Conservation (phyloP, 805 yeast genomes). For the Ogataea trehaloabstinens region DNA sequence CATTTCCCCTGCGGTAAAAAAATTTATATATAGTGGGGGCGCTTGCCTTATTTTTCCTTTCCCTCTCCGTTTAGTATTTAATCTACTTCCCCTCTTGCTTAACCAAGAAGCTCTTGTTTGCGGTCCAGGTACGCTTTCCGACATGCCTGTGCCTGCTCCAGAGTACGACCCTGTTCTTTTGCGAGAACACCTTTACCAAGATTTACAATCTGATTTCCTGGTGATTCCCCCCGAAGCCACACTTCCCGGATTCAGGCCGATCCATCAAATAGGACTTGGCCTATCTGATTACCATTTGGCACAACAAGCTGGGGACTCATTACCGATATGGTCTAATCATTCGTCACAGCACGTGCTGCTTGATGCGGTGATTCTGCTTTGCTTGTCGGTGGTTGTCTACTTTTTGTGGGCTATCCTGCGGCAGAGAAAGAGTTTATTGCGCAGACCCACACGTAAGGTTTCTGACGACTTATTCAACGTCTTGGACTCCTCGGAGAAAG, state of each 20-base stretch:
- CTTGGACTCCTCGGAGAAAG: background rate
- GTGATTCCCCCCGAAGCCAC: slow-evolving; percentile 28
- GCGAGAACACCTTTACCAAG: slow-evolving; percentile 34
- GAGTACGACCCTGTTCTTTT: slow-evolving; percentile 31
- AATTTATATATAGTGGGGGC: too few relatives aligned
- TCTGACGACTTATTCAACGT: background rate
- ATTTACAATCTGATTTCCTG: slow-evolving; percentile 21
- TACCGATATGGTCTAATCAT: background rate
- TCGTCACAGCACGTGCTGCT: background rate
- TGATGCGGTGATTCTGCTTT: slow-evolving; percentile 3
- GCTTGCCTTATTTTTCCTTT: too few relatives aligned
- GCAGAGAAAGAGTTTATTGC: background rate
- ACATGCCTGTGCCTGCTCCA: slow-evolving; percentile 34
- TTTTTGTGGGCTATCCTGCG: background rate
- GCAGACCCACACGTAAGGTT: background rate
- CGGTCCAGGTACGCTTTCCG: too few relatives aligned
- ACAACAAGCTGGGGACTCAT: too few relatives aligned
- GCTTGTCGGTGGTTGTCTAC: background rate
- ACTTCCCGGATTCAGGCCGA: slow-evolving; percentile 27
- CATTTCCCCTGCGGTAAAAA: too few relatives aligned
- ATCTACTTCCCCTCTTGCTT: too few relatives aligned
- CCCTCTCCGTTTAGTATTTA: too few relatives aligned
- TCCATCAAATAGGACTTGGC: slow-evolving; percentile 32
- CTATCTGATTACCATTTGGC: slow-evolving; percentile 26
- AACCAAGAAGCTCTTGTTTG: too few relatives aligned